Evolutionary conservation across 805 yeast genomes (phyloP), one percentile per base, ranked within the genome.

Genomic region (Lipomyces yamanashiensis): DNA sequence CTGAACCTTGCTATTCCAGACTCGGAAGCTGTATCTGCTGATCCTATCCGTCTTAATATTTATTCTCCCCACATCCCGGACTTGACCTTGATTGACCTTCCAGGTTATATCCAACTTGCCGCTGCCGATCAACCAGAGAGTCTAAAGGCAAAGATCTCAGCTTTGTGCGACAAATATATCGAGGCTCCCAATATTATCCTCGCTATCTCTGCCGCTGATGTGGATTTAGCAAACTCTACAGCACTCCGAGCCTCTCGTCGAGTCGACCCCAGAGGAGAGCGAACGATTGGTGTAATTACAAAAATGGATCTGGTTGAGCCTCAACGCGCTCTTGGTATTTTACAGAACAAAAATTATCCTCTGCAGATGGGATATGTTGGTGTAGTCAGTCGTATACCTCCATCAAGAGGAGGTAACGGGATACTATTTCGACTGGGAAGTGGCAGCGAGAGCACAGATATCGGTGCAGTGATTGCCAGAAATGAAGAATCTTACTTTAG

Each of bases 161-260:
- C 82, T 58, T 79, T 95, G 37, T 95, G 98, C 77, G 89, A 89
- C 69, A 85, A 85, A 74, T 95, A 95, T 73, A 81, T 95, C 65
- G 90, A 89, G 72, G 87, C 88, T 15, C 99, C 99, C 23, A 95
- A 95, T 73, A 90, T 95, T 57, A 95, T 95, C 47, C 80, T 95
- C 71, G 99, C 99, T 0, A 95, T 96, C 33, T 90, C 97, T 10
- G 91, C 99, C 0, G 99, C 99, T 0, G 98, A 95, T 76, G 99
- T 95, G 1, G 99, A 95, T 79, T 80, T 95, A 71, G 99, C 99
- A 0, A 95, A 95, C 75, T 91, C 98, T 39, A 85, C 97, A 1
- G 98, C 99, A 0, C 82, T 95, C 63, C 81, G 96, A 61, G 98
- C 99, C 0, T 88, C 97, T 7, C 87, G 92, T 68, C 65, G 81